Conservation (phyloP, 768 basidiomycete genomes). For the Suillus spraguei region DNA sequence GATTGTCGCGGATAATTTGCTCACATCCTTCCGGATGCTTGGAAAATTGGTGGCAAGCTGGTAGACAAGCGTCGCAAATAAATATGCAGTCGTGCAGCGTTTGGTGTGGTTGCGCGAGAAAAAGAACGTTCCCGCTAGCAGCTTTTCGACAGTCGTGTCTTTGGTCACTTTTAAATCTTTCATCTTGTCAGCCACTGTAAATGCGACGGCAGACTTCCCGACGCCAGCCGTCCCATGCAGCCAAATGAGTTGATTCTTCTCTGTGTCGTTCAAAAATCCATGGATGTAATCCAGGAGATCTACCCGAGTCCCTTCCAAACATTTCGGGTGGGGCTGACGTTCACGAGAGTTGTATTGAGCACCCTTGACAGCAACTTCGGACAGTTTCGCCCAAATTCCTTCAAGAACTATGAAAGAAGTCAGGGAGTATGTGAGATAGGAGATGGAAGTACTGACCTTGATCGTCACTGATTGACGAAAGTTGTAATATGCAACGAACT, state of each 20-base stretch:
- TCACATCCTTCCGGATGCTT: neutral
- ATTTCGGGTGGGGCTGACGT: neutral
- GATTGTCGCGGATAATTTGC: neutral
- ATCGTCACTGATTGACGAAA: neutral
- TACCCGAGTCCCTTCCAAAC: neutral
- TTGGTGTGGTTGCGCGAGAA: neutral
- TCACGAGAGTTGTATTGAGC: neutral
- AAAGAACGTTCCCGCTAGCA: neutral
- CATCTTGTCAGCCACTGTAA: neutral
- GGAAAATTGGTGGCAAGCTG: neutral
- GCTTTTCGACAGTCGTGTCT: neutral
- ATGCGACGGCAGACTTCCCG: neutral
- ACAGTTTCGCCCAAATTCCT: neutral
- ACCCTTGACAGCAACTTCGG: neutral
- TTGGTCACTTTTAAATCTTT: neutral
- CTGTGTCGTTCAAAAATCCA: neutral
- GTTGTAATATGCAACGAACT: neutral
- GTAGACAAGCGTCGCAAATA: neutral
- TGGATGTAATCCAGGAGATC: neutral
- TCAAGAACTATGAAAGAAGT: neutral
- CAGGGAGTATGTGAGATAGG: neutral
- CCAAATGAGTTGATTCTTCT: neutral
- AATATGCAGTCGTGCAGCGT: neutral
- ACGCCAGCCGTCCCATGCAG: neutral
- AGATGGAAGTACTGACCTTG: neutral